Evolutionary conservation across 805 yeast genomes (phyloP), one percentile per base, ranked within the genome.

Genomic region (Lipomyces spencermartinsiae): DNA sequence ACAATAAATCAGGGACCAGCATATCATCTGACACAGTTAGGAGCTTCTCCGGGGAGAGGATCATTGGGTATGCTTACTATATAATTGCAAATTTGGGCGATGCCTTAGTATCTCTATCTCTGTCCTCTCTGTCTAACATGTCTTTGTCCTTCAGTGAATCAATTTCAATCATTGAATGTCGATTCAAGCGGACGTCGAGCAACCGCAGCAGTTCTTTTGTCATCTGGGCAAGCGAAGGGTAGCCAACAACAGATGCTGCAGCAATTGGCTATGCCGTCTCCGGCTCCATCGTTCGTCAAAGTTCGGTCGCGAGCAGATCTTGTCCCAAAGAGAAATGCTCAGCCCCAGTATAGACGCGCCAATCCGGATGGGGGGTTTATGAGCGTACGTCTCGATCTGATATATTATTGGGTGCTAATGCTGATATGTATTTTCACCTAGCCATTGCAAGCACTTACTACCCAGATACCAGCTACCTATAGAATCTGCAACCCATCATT

Each of bases 401-500:
- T 19, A 31, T 12, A 1, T n/a, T 31, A 33, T 64, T 39, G 1
- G 2, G 16, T 25, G 4, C n/a, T 33, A 33, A 37, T 39, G 22
- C 22, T 43, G 49, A 12, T n/a, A 12, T 12, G 14, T 2, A 19
- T 12, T 37, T 22, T n/a, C 22, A 25, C 35, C 29, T 89, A 95
- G 4, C 99, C 99, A 0, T 83, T 91, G 31, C 82, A 85, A 66
- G 97, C 97, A 0, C 81, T 94, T 67, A 91, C 97, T 0, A 84
- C 88, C 3, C 87, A 90, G 59, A 80, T 95, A 61, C 84, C 94
- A 1, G 87, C 93, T 25, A 89, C 97, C 0, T 95, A 91, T 78
- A 82, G 90, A 9, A 84, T 94, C 65, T 94, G 98, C 79, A 90
- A 92, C 68, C 92, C 98, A 0, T 85, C 83, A 46, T 95, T 92